Base-by-base conservation (phyloP, 1,284 basidiomycete species). In the Ceratorhiza oryzae-sativae region DNA sequence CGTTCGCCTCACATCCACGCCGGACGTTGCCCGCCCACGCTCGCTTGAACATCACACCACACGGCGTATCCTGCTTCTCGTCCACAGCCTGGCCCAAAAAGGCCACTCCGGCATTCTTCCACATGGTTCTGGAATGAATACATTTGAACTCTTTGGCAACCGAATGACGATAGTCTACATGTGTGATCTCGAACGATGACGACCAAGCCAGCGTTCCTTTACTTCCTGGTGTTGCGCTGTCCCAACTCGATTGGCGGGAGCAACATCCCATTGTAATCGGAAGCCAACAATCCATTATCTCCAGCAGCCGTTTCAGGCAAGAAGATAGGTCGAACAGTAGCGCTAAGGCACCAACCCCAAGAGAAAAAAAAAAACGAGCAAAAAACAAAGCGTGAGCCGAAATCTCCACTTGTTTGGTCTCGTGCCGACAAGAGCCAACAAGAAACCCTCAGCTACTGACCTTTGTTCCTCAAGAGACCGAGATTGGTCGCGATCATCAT, bases 221-320 rank as follows among this genome's bases (percentile, higher is more conserved):
- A 55, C 27, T 30, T 32, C 18, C 51, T 30, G 18, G 34, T 30
- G 27, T 30, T 55, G 51, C 51, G 51, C 30, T 30, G 51, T 3
- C 27, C 51, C 5, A 59, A 23, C 32, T 59, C 56, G 41, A 59
- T 59, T 3, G 56, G 56, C 34, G 56, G 56, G n/a, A 59, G 49
- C 23, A 53, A 32, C 15, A 18, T 10, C n/a, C 42, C 42, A 9
- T 45, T 45, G 42, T 45, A 45, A 6, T 39, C 36, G 6, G 36
- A 39, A 45, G n/a, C 42, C 9, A 45, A 13, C 51, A 32, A 10
- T 18, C 51, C 51, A 32, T 30, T 30, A 12, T 30, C 2, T 32
- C 13, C 25, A 15, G 8, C 48, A 13, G 15, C 51, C 30, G 20
- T 2, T 23, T 55, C 51, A 30, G 51, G 5, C 49, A 51, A 25